Base-by-base conservation (phyloP, 2,329 filamentous ascomycete genomes). In the Podosphaera xanthii region DNA sequence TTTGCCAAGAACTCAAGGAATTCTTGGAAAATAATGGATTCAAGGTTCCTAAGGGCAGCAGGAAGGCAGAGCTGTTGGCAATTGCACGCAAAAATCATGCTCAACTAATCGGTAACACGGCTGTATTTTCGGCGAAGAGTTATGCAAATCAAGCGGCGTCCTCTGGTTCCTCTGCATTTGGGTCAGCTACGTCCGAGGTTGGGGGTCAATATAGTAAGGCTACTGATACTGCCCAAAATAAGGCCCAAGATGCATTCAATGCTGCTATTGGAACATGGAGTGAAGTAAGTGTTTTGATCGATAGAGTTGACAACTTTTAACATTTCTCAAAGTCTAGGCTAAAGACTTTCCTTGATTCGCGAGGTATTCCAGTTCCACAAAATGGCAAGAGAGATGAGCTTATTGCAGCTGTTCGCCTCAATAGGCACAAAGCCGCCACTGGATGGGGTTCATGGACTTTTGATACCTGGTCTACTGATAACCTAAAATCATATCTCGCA, bases 1-100 rank as follows among this genome's bases (percentile, higher is more conserved):
- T 44, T 8, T 44, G 22, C 9, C 57, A 31, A 68, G 77, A 94
- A 71, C 78, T 98, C 70, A 97, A 97, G 77, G 84, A 87, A 63
- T 97, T 92, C 75, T 82, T 82, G 59, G 91, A 97, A 74, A 87
- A 90, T 77, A 92, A 97, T 66, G 81, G 82, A 60, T 85, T 98
- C 69, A 78, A 78, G 75, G 87, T 96, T 57, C 92, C 92, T 8
- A 91, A 97, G 69, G 92, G 91, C 55, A 94, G 87, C 68, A 90
- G 86, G 76, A 62, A 64, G 59, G 94, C 96, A 67, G 91, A 98
- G 71, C 79, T 97, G 34, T 76, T 94, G 58, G 89, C 91, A 58
- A 79, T 97, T 62, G 84, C 91, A 63, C 88, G 91, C 69, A 94
- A 92, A 77, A 81, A 94, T 73, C 84, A 86, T 61, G 83, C 85